Evolutionary conservation across 371 early-diverging fungal genomes (phyloP), one percentile per base, ranked within the genome.

Genomic region (Circinella minor): DNA sequence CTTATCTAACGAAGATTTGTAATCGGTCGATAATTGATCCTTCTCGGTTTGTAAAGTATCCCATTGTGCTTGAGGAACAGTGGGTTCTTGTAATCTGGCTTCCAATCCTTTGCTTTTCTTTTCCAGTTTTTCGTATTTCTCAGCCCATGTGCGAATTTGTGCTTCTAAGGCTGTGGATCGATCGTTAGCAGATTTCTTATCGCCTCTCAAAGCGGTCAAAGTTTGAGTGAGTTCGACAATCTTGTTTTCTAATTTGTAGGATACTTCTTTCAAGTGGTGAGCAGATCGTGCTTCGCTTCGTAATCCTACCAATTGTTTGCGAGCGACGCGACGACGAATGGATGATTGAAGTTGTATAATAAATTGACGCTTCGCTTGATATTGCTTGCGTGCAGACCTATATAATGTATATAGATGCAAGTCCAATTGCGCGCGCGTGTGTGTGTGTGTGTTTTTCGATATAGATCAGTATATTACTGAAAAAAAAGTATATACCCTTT

Each of bases 221-320:
- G 88, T 82, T 79, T 94, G 95, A 39, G 97, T 96, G 67, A 99
- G 85, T 75, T 94, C 95, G 68, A 98, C 90, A 61, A 99, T 92
- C 89, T 98, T 98, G 84, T 90, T 94, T 75, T 99, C 98, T 15
- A 99, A 88, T 76, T 92, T 90, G 83, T 93, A 93, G n/a, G 96
- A 94, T n/a, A 92, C 88, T 69, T 97, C 96, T 78, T 96, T 94
- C 76, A 96, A 90, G 74, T 98, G 97, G 63, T 90, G 92, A 36
- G 95, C 94, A 46, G 95, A 94, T 36, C 94, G 87, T 13, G 95
- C 94, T 81, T 99, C 98, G n/a, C 85, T 86, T 76, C 93, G 90
- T 60, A 93, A 86, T 63, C 72, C 70, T 46, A 80, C 75, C 55
- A 95, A 77, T 66, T 87, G 86, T 61, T 86, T 86, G 55, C 83